Percentiles rank a stretch among this genome's conserved stretches.
These are phyloP conservation scores for Chrysosporium queenslandicum DNA, from an alignment of 2,329 filamentous ascomycete genomes.

Conservation along the genomic window DNA sequence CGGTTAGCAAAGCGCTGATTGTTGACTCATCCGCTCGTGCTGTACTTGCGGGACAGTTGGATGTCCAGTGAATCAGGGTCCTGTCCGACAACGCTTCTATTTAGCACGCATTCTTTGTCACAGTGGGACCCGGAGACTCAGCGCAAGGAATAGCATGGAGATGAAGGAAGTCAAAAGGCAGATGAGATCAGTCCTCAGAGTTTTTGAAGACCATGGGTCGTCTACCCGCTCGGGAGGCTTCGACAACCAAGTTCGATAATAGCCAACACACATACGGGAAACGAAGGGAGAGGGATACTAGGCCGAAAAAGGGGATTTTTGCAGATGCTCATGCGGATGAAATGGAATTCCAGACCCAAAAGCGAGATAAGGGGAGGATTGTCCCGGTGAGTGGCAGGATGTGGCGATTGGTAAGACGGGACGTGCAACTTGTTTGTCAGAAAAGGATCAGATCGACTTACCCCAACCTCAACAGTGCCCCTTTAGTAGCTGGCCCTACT, in stretches of 20 bases:
- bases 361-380: neutral
- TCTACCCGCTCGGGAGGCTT: too few relatives aligned
- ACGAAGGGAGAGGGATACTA: too few relatives aligned
- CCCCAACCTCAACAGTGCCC: neutral
- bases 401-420: slow-evolving; percentile 1
- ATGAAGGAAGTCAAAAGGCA: neutral
- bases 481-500: neutral
- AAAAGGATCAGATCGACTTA: neutral
- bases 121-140: neutral
- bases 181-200: too few relatives aligned
- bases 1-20: neutral
- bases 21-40: neutral
- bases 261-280: neutral
- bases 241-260: neutral
- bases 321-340: neutral
- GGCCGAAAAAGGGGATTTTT: neutral
- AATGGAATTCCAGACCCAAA: neutral
- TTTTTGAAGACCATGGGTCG: too few relatives aligned
- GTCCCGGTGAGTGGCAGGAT: neutral
- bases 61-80: slow-evolving; percentile 9
- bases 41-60: neutral
- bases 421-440: neutral
- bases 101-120: neutral
- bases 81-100: neutral
- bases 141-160: neutral